A percentile compares a stretch with the other conserved stretches of the same genome.
Conservation (phyloP, 768 basidiomycete genomes). For the Suillus luteus region DNA sequence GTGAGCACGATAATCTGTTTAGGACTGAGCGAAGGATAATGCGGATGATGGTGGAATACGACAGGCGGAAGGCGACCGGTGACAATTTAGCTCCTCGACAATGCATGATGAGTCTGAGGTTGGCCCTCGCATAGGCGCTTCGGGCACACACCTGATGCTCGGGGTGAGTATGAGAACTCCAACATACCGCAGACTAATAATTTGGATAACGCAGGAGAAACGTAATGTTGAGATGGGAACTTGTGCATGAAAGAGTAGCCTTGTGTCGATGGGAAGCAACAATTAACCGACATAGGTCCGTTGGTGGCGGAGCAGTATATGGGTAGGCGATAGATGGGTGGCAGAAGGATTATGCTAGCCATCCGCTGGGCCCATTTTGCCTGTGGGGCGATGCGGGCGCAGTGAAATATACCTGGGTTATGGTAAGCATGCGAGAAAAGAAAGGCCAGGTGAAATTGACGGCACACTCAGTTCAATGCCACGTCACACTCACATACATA, state of each 20-base stretch:
- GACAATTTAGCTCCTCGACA: background rate
- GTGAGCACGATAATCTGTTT: no score
- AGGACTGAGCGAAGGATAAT: no score
- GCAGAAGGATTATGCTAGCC: background rate
- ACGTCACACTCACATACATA: no score
- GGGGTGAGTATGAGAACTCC: background rate
- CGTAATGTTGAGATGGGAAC: background rate
- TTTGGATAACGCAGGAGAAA: background rate
- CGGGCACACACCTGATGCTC: background rate
- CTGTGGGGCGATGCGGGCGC: no score
- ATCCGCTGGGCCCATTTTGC: no score
- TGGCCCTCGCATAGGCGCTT: background rate
- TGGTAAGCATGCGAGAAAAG: no score
- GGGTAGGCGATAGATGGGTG: background rate
- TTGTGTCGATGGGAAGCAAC: background rate
- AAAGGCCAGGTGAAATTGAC: no score
- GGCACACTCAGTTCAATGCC: no score
- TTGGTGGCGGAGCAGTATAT: background rate
- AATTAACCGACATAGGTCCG: background rate
- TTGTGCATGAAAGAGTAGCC: background rate
- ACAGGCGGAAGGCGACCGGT: no score
- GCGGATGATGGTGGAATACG: no score
- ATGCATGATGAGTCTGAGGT: background rate
- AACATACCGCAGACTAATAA: background rate
- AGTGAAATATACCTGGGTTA: no score